These are phyloP conservation scores for Metahyphopichia silvanorum DNA, from an alignment of 805 yeast genomes.

Conservation along the genomic window DNA sequence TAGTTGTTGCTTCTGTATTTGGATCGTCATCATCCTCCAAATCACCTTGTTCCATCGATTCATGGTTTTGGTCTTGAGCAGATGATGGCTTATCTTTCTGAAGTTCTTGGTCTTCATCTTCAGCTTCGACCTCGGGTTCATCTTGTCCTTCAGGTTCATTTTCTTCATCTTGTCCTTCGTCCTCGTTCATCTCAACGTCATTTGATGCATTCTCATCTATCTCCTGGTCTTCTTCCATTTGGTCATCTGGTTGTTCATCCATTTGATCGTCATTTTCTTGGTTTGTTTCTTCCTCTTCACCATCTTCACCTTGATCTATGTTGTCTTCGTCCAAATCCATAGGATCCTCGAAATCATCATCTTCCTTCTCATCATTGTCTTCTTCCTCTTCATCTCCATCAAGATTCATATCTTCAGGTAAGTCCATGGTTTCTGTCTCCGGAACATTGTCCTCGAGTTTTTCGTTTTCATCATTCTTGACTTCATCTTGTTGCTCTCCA, in stretches of 20 bases:
- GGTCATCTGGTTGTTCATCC: constrained; percentile 23
- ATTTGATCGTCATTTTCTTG: constrained; percentile 30
- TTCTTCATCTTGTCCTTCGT: constrained; percentile 13
- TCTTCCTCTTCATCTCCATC: constrained; percentile 68
- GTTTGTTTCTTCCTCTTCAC: constrained; percentile 25
- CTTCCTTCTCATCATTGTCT: constrained; percentile 46
- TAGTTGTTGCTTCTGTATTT: constrained; percentile 56
- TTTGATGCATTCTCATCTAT: too few relatives aligned
- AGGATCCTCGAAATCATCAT: constrained; percentile 24
- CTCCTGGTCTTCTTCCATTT: constrained; percentile 14
- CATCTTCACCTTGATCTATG: constrained; percentile 19
- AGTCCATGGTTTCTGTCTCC: constrained; percentile 80
- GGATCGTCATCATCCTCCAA: constrained; percentile 52
- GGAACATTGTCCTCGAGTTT: constrained; percentile 72
- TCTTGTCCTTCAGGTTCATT: constrained; percentile 21
- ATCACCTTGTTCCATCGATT: constrained; percentile 26
- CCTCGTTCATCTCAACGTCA: too few relatives aligned
- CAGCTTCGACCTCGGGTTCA: constrained; percentile 23
- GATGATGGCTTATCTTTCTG: constrained; percentile 25
- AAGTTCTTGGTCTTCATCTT: constrained; percentile 31
- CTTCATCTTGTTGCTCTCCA: constrained; percentile 80
- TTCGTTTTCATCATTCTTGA: constrained; percentile 63
- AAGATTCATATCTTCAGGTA: constrained; percentile 88
- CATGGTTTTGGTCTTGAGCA: constrained; percentile 36
- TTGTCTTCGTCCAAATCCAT: constrained; percentile 22